phyloP scores from a whole-genome alignment of 306 rosid species.

The Gynostemma pentaphyllum region DNA sequence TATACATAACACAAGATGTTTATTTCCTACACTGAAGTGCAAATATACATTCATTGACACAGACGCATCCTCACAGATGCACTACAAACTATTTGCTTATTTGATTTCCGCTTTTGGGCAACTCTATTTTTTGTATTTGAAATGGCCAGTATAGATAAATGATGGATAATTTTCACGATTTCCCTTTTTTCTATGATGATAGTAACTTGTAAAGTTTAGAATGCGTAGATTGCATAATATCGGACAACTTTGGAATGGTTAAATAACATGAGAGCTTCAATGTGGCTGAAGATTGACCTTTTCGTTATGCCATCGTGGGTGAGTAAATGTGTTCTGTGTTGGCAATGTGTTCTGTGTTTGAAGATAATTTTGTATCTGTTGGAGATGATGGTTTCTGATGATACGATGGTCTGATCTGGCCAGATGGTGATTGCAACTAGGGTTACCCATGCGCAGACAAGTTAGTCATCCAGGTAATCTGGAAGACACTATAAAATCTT shows the following conservation, averaged over 20 bases:
- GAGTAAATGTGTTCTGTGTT: conserved; percentile 58
- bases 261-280: conserved; percentile 38
- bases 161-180: conserved; percentile 42
- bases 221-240: conserved; percentile 36
- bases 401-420: conserved; percentile 21
- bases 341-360: conserved; percentile 71
- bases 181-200: conserved; percentile 38
- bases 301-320: conserved; percentile 59
- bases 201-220: conserved; percentile 37
- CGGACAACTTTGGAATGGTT: conserved; percentile 29
- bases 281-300: conserved; percentile 34
- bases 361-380: conserved; percentile 74
- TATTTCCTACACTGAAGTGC: conserved; percentile 44
- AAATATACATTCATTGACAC: conserved; percentile 34
- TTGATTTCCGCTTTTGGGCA: conserved; percentile 28
- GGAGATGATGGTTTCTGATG: conserved; percentile 76
- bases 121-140: conserved; percentile 40
- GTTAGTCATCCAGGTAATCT: conserved; percentile 48
- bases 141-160: conserved; percentile 20
- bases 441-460: conserved; percentile 58
- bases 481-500: background rate
- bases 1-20: conserved; percentile 46
- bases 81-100: conserved; percentile 34
- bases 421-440: conserved; percentile 54
- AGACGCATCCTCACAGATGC: background rate